Percentiles rank a stretch among this genome's conserved stretches.
These are phyloP conservation scores for Leishmania guyanensis DNA, from an alignment of 208 protist genomes.

Conservation along the genomic window DNA sequence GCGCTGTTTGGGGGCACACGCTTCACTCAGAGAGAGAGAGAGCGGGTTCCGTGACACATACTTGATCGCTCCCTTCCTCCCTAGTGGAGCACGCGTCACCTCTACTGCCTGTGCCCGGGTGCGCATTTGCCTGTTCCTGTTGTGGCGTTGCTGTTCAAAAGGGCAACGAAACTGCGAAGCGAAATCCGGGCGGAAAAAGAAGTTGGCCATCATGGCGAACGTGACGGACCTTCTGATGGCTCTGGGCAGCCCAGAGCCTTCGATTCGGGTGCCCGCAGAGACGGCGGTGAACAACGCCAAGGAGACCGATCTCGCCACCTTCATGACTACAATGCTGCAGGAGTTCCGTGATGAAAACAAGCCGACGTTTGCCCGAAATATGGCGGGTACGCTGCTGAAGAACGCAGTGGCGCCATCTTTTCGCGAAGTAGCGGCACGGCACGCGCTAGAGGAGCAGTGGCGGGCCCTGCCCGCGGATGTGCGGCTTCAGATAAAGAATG, in stretches of 20 bases:
- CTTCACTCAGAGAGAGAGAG: not conserved
- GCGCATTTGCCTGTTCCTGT: not conserved
- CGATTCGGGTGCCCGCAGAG: conserved; percentile 78
- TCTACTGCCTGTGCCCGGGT: not conserved
- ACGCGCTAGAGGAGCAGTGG: conserved; percentile 72
- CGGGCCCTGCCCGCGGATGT: conserved; percentile 52
- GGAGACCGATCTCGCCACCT: conserved; percentile 75
- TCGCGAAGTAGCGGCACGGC: conserved; percentile 70
- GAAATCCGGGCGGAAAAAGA: not conserved
- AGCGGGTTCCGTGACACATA: not conserved
- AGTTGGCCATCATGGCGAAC: conserved; percentile 37
- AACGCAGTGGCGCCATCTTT: conserved; percentile 93
- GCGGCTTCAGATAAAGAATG: conserved; percentile 66
- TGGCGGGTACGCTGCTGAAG: conserved; percentile 95
- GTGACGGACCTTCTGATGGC: conserved; percentile 76
- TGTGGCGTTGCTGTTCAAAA: not conserved
- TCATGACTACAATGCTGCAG: conserved; percentile 81
- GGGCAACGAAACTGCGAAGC: not conserved
- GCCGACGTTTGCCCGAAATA: conserved; percentile 74
- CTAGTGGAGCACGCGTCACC: not conserved
- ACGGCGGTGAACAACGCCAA: conserved; percentile 67
- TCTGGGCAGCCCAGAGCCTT: conserved; percentile 67
- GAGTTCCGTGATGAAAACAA: conserved; percentile 94
- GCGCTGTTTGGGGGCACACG: not conserved
- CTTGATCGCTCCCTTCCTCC: not conserved